These are phyloP conservation scores for Sphagnum fallax DNA, from an alignment of 228 moss, liverwort and hornwort species.

Conservation along the genomic window DNA sequence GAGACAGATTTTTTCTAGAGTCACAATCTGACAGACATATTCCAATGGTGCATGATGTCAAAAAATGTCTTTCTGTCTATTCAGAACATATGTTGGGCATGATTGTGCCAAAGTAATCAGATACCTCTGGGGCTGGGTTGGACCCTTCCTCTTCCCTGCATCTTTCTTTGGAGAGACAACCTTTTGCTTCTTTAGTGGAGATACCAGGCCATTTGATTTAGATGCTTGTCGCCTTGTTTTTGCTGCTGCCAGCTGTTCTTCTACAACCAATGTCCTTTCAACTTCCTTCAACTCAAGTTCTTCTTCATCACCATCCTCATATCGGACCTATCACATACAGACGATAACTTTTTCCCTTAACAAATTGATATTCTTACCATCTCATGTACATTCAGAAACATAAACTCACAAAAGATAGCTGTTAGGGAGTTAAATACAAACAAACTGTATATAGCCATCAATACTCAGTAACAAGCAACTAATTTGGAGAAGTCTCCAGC, in stretches of 20 bases:
- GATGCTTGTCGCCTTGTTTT: slow-evolving; percentile 33
- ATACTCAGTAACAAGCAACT: not conserved
- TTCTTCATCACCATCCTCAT: slow-evolving; percentile 43
- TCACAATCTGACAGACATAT: too few relatives aligned
- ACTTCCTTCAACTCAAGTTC: slow-evolving; percentile 36
- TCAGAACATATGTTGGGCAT: too few relatives aligned
- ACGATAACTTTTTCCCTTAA: not conserved
- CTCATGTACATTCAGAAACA: not conserved
- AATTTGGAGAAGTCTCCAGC: not conserved
- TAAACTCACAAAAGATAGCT: not conserved
- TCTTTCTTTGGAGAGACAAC: slow-evolving; percentile 32
- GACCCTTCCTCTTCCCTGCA: slow-evolving; percentile 25
- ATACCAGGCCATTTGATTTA: slow-evolving; percentile 16
- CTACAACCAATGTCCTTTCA: slow-evolving; percentile 18
- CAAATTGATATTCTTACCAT: not conserved
- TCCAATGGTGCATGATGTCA: too few relatives aligned
- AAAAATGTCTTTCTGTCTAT: too few relatives aligned
- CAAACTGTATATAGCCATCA: not conserved
- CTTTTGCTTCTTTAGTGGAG: slow-evolving; percentile 51
- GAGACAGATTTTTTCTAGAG: too few relatives aligned
- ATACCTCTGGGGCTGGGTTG: not conserved
- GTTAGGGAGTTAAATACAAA: not conserved
- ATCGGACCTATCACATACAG: slow-evolving; percentile 18
- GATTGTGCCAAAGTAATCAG: too few relatives aligned
- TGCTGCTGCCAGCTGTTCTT: slow-evolving; percentile 20